Conservation (phyloP, 805 yeast species). For the Martiniozyma abietophila region DNA sequence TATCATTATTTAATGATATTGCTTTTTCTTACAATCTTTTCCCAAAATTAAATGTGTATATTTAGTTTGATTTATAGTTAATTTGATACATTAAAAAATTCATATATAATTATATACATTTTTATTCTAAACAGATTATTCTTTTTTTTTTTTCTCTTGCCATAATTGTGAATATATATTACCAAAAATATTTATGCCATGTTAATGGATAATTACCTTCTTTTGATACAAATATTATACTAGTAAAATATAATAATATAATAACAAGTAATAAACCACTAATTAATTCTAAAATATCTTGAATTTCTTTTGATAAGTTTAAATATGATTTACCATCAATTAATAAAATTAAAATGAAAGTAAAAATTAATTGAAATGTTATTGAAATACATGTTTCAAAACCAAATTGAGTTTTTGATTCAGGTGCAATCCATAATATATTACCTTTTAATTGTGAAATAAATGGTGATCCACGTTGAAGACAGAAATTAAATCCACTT, state of each 20-base stretch:
- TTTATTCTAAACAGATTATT: not conserved
- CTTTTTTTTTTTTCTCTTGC: not conserved
- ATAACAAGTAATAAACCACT: slow-evolving; percentile 4
- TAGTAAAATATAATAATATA: slow-evolving; percentile 5
- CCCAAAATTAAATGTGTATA: too few relatives aligned
- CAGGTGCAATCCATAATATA: slow-evolving; percentile 49
- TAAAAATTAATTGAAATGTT: slow-evolving; percentile 39
- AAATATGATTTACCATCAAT: slow-evolving; percentile 18
- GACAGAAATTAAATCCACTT: slow-evolving; percentile 58
- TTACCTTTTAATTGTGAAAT: slow-evolving; percentile 41
- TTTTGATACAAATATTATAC: slow-evolving; percentile 14
- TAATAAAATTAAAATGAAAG: slow-evolving; percentile 31
- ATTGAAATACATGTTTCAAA: slow-evolving; percentile 50
- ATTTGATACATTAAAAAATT: too few relatives aligned
- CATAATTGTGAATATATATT: not conserved
- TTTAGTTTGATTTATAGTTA: too few relatives aligned
- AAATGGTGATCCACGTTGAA: slow-evolving; percentile 54
- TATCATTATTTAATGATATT: too few relatives aligned
- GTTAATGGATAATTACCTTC: too few relatives aligned
- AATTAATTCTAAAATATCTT: slow-evolving; percentile 1
- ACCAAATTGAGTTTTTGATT: slow-evolving; percentile 62
- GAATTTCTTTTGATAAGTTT: not conserved
- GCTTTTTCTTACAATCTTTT: too few relatives aligned
- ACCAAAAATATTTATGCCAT: too few relatives aligned
- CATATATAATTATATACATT: not conserved